These are phyloP conservation scores for Hirsutella thompsonii DNA, from an alignment of 2,329 filamentous ascomycete species.

Conservation along the genomic window DNA sequence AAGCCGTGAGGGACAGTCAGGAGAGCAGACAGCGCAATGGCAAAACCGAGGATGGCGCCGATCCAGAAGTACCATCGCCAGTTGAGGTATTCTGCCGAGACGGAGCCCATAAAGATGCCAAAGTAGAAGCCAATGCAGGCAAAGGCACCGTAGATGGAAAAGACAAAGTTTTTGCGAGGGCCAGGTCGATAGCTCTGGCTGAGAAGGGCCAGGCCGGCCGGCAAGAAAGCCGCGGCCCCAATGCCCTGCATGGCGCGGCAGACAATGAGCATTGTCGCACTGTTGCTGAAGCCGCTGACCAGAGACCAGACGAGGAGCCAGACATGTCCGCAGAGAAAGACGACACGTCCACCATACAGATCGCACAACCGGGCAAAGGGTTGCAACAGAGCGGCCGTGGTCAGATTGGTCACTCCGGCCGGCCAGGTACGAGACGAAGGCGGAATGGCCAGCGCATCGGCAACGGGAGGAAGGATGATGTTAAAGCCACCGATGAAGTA, in stretches of 20 bases:
- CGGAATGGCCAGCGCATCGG: constrained; percentile 50
- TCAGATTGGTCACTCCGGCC: constrained; percentile 47
- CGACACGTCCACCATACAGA: constrained; percentile 46
- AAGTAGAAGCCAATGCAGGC: constrained; percentile 46
- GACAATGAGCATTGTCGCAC: constrained; percentile 57
- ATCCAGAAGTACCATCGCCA: constrained; percentile 66
- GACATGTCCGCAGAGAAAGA: constrained; percentile 45
- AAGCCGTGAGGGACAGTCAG: constrained; percentile 25
- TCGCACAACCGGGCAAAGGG: constrained; percentile 49
- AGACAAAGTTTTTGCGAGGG: constrained; percentile 57
- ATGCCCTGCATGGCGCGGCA: constrained; percentile 65
- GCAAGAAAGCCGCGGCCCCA: constrained; percentile 55
- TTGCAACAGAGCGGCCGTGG: constrained; percentile 44
- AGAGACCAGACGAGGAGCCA: constrained; percentile 61
- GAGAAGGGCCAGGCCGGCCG: constrained; percentile 59
- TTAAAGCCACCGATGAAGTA: constrained; percentile 69
- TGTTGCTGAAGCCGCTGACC: constrained; percentile 55
- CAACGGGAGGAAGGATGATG: constrained; percentile 56
- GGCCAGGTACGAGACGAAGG: constrained; percentile 49
- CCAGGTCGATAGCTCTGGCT: constrained; percentile 58
- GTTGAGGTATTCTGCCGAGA: constrained; percentile 43
- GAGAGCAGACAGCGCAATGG: constrained; percentile 31
- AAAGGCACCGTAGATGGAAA: constrained; percentile 45
- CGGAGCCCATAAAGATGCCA: constrained; percentile 56
- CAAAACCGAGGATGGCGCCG: constrained; percentile 30